Base-by-base conservation (phyloP, 495 filamentous ascomycete species). In the Mytilinidion resinicola region DNA sequence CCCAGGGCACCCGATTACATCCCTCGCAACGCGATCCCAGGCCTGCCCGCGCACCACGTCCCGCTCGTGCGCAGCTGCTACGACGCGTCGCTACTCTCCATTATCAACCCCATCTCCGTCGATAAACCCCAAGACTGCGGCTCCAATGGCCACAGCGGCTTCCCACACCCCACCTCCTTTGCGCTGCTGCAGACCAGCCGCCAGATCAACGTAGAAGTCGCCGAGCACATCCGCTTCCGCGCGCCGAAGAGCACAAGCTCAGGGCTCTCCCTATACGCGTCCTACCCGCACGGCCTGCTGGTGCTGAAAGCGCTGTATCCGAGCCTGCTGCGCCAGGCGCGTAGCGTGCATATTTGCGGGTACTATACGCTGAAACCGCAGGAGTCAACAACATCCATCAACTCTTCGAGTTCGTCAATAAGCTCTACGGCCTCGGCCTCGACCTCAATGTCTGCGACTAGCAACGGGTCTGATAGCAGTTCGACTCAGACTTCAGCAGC, bases 281-380 rank as follows among this genome's bases (percentile, higher is more conserved):
- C 55, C 1, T 71, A 64, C 53, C 69, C 69, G 1, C 38, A 60
- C 50, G 69, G 69, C 46, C 47, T 71, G 8, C 52, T 68, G 34
- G 65, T 67, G 11, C 55, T 64, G 9, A 57, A 57, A 37, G 60
- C 52, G 15, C 39, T 69, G n/a, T 62, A 55, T 34, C 67, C 69
- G 9, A 51, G 51, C 41, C 65, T 70, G 11, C 63, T 69, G 8
- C 35, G 53, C 14, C 67, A 66, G n/a, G 57, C 65, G 4, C 60
- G 57, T 34, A 64, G 57, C 56, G 37, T 71, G 21, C 63, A 71
- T 55, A 59, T 71, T n/a, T 60, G 59, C 1, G 69, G 67, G 38
- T 53, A 38, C 35, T 68, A 69, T 53, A 43, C 36, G 1, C 37
- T 48, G 17, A 60, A 49, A 25, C 14, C 21, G 14, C 46, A 12